Evolutionary conservation across 805 yeast genomes (phyloP), one percentile per base, ranked within the genome.

Genomic region (Saturnispora serradocipensis): DNA sequence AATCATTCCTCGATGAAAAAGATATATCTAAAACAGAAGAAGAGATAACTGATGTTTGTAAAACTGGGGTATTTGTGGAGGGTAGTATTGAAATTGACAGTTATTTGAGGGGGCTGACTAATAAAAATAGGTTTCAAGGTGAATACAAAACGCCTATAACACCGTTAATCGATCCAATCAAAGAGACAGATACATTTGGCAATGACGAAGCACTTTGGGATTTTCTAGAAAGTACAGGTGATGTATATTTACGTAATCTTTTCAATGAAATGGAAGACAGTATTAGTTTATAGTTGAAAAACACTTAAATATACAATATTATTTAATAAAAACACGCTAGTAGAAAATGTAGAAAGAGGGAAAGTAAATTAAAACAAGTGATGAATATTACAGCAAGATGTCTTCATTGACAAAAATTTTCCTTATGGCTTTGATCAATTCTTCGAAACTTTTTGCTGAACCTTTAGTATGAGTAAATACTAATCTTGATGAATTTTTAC

Each of bases 351-450:
- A 30, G 32, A 15, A 32, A 27, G 35, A 24, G 15, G 24, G 16
- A n/a, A 27, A 43, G 45, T 16, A 27, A 43, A 27, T 7, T 38
- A 16, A 30, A 34, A 18, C 13, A 28, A 35, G 22, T 36, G 27
- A 8, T 20, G 8, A 40, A 40, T 16, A 25, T 43, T 24, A 51
- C 16, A 67, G 72, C 42, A 81, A 66, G 27, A 82, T 86, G 34
- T 81, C 80, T 63, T 84, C 89, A 62, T 81, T 80, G 48, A 70
- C 71, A 58, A 85, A 69, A 34, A 84, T 86, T 61, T 78, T 80
- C 58, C 79, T 81, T 56, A 84, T 75, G 61, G 85, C 90, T 51
- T 67, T 69, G 55, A 77, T 78, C 57, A 85, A 69, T 54, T 80
- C 80, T 35, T 69, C 74, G 49, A 85, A 76, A 6, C 88, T 78